Evolutionary conservation across 257 asterid species (phyloP).

Genomic region (Solanum sejunctum): DNA sequence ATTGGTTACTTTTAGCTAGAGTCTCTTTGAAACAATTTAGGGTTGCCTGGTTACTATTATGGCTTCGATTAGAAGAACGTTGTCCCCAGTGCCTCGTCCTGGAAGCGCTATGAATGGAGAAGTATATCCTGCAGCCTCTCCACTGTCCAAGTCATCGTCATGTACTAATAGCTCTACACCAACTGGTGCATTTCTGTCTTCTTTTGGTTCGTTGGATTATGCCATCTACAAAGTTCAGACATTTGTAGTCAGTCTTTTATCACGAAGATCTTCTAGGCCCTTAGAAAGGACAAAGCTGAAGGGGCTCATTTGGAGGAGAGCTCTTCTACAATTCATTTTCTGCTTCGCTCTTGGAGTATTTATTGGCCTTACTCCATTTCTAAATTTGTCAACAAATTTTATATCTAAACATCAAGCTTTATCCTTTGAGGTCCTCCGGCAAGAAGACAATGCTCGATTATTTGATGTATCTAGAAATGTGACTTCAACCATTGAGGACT

Average conservation of each 20-base stretch:
- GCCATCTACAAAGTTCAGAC: conserved; percentile 33
- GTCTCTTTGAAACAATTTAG: neutral
- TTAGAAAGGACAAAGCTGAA: conserved; percentile 42
- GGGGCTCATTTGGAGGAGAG: conserved; percentile 52
- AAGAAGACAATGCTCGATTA: conserved; percentile 7
- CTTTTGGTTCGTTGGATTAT: conserved; percentile 37
- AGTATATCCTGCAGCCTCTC: conserved; percentile 45
- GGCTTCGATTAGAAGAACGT: conserved; percentile 67
- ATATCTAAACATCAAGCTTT: conserved; percentile 29
- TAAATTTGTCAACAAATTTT: conserved; percentile 17
- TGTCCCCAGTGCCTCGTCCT: conserved; percentile 51
- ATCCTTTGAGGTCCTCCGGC: conserved; percentile 23
- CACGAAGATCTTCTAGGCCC: conserved; percentile 38
- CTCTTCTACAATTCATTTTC: conserved; percentile 38
- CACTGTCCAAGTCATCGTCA: conserved; percentile 54
- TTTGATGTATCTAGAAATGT: conserved; percentile 5
- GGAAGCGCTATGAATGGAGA: conserved; percentile 39
- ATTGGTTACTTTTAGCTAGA: neutral
- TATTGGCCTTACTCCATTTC: conserved; percentile 46
- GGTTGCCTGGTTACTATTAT: conserved; percentile 10
- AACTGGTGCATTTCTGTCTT: conserved; percentile 15
- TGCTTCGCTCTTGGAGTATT: conserved; percentile 51
- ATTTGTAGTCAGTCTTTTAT: conserved; percentile 33
- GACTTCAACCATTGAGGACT: conserved; percentile 7
- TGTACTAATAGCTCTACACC: conserved; percentile 28